Percentiles rank a stretch among this genome's conserved stretches.
These are phyloP conservation scores for Aspergillus nanangensis DNA, from an alignment of 495 filamentous ascomycete genomes.

Conservation along the genomic window DNA sequence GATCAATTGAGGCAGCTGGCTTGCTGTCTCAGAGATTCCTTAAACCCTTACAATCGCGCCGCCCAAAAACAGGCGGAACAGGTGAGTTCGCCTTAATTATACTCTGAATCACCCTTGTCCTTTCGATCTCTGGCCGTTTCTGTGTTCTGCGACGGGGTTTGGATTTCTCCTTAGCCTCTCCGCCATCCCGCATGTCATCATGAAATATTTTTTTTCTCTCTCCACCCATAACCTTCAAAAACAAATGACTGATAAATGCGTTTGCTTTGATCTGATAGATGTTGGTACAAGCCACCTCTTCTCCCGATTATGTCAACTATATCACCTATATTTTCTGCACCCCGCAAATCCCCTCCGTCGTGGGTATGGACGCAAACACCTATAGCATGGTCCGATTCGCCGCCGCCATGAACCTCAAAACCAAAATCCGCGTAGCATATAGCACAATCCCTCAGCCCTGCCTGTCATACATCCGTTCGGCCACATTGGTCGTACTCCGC, in stretches of 20 bases:
- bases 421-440: constrained; percentile 71
- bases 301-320: constrained; percentile 95
- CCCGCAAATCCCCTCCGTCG: constrained; percentile 50
- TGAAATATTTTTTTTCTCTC: neutral
- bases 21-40: constrained; percentile 83
- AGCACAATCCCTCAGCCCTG: constrained; percentile 66
- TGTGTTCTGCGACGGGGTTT: too few species aligned
- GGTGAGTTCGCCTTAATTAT: too few species aligned
- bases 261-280: too few species aligned
- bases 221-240: neutral
- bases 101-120: constrained; percentile 1
- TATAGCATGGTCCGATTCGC: constrained; percentile 78
- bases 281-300: constrained; percentile 85
- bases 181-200: too few species aligned
- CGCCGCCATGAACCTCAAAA: constrained; percentile 92
- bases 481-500: constrained; percentile 71
- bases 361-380: constrained; percentile 51
- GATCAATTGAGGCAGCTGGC: constrained; percentile 85
- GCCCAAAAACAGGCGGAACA: constrained; percentile 76
- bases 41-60: constrained; percentile 72
- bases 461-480: constrained; percentile 70
- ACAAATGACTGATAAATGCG: constrained; percentile 5
- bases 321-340: constrained; percentile 85
- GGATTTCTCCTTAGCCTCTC: too few species aligned
- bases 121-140: neutral